Base-by-base conservation (phyloP, 2,329 filamentous ascomycete species). In the Kalmusia sp. region DNA sequence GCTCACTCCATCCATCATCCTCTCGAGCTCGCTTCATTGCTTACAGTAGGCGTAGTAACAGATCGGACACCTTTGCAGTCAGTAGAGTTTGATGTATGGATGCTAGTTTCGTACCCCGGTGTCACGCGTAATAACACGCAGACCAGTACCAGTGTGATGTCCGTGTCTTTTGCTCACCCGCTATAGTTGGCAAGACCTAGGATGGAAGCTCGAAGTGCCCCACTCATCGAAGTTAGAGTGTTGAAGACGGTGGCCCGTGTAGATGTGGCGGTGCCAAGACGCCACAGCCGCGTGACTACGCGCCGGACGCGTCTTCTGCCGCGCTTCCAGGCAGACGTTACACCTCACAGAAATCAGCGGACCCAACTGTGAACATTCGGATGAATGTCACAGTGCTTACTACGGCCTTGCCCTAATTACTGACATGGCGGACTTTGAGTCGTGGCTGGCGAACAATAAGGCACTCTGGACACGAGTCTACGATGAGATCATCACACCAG, bases 11-110 rank as follows among this genome's bases (percentile, higher is more conserved):
- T n/a, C 57, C 59, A 4, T 64, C 67, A 19, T 69, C 70, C 6
- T 73, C 73, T 31, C 67, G 65, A 43, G 61, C 46, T 28, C 77
- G 69, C 67, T 79, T 79, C 66, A 73, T 76, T 57, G 6, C 52
- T 44, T 52, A 38, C 35, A n/a, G 28, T 30, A 55, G 43, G 41
- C n/a, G n/a, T n/a, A n/a, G n/a, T n/a, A n/a, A n/a, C n/a, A n/a
- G n/a, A n/a, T n/a, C n/a, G n/a, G n/a, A n/a, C n/a, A n/a, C n/a
- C n/a, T n/a, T n/a, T n/a, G n/a, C n/a, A n/a, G n/a, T n/a, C n/a
- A n/a, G n/a, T n/a, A n/a, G n/a, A n/a, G n/a, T n/a, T n/a, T n/a
- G n/a, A n/a, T n/a, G n/a, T n/a, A n/a, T n/a, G n/a, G n/a, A n/a
- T n/a, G n/a, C n/a, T n/a, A n/a, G n/a, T n/a, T n/a, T n/a, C n/a